Evolutionary conservation across 164 flowering plant species (phyloP), one percentile per base, ranked within the genome.

Genomic region (Nelumbo lutea): DNA sequence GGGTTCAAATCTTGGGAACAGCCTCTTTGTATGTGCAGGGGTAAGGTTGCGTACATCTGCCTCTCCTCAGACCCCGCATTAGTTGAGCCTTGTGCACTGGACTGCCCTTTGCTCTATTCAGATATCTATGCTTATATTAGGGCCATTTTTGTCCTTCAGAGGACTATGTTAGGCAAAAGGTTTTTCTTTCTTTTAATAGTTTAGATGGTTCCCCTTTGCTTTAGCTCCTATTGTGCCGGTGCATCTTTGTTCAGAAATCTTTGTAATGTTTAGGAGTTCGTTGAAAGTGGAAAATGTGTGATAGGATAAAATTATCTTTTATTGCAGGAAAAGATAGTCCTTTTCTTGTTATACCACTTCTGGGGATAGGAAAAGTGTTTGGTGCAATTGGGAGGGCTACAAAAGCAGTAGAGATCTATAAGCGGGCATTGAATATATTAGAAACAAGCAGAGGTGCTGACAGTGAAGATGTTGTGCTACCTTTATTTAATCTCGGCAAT

Each of bases 401-500:
- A 51, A 82, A 90, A 76, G 93, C 95, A 43, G 70, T 83, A 55
- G 88, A 85, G 59, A 62, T 59, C 63, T 94, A 87, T 76, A 71
- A 82, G 51, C 84, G 76, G 40, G 85, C 81, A 42, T 73, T 94
- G 71, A 64, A n/a, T 56, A 79, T 91, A 53, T 68, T 90, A 76
- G 96, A 94, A 78, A 72, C 66, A 13, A 79, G 74, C 58, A 80
- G 80, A 80, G 96, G 97, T 15, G 64, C 64, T 74, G 90, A 84
- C 55, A 83, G 83, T 71, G 85, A 82, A 77, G 95, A 90, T 69
- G 71, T 91, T 76, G 83, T 86, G 61, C 67, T 90, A 39, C 96
- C 97, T 75, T 77, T 91, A 75, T 75, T 74, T 75, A 80, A 82
- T 69, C 87, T 91, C 70, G 98, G 97, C 38, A 88, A 89, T 82